Base-by-base conservation (phyloP, 306 rosid species). In the Cucumis melo region DNA sequence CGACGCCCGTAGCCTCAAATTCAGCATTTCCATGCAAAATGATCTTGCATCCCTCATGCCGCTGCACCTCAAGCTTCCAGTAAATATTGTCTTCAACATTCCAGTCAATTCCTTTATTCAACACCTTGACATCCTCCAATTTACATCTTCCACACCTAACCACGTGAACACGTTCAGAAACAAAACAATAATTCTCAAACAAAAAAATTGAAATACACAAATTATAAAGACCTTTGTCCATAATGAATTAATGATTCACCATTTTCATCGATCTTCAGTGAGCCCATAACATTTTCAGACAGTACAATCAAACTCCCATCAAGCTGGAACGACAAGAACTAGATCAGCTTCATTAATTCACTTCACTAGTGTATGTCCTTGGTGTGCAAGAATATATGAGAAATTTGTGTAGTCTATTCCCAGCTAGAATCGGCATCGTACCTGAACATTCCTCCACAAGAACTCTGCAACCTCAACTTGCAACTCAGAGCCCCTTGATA, bases 21-120 rank as follows among this genome's bases (percentile, higher is more conserved):
- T 92, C 99, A 84, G 97, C 97, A 90, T 92, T 94, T 79, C 97
- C 99, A 78, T 88, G 95, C 80, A 92, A 88, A 76, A 88, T 72
- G 57, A 92, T 81, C 86, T 87, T 87, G 84, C 90, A 80, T 77
- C 83, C 84, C 87, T 89, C 97, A 16, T 76, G 72, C 66, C 87
- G 90, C 80, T 88, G 85, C 81, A 94, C 92, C 48, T 81, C 87
- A 73, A 89, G 91, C 88, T 90, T 92, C 99, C 99, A 94, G 80
- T 90, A 94, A 34, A 84, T 71, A 71, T 90, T 91, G 77, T 83
- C 88, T 75, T 77, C 83, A 57, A 63, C 82, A 51, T 79, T 81
- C 99, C 96, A 94, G 89, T 90, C 85, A 59, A 94, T 87, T 84
- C 96, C 97, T 80, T 90, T 48, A 77, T 94, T 94, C 82, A 82